Evolutionary conservation across 2,329 filamentous ascomycete genomes (phyloP).

Genomic region (Stachybotrys elegans): DNA sequence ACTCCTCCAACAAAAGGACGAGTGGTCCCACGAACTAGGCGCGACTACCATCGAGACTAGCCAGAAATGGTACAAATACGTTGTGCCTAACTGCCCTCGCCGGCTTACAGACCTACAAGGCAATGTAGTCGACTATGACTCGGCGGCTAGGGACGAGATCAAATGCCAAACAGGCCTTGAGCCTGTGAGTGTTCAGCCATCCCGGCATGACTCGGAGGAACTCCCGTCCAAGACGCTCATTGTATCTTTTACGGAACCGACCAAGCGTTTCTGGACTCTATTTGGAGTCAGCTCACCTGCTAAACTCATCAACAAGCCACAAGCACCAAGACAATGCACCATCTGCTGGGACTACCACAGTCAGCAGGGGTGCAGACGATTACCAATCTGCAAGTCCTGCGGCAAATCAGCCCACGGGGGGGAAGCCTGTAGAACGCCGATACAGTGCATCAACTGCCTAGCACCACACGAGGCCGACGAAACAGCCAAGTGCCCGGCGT

Average conservation of each 20-base stretch:
- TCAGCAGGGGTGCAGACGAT: conserved; percentile 1
- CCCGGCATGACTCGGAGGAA: conserved; percentile 4
- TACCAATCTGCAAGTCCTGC: conserved; percentile 6
- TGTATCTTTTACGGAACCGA: conserved; percentile 10
- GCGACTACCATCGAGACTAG: conserved; percentile 9
- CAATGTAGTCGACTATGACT: conserved; percentile 5
- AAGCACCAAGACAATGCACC: conserved; percentile 5
- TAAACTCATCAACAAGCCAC: conserved; percentile 7
- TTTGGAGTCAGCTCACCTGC: conserved; percentile 6
- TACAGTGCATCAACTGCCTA: conserved; percentile 8
- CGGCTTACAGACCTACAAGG: conserved; percentile 7
- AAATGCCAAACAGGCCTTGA: conserved; percentile 5
- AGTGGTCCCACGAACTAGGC: conserved; percentile 7
- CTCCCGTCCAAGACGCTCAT: conserved; percentile 9
- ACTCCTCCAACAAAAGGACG: conserved; percentile 7
- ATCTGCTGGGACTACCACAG: conserved; percentile 6
- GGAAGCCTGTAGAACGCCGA: conserved; percentile 3
- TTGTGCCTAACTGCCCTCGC: conserved; percentile 7
- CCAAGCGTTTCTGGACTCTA: conserved; percentile 9
- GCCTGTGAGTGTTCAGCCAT: conserved; percentile 5
- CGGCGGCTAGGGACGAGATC: conserved; percentile 5
- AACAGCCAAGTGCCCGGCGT: conserved; percentile 4
- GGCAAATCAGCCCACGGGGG: conserved; percentile 6
- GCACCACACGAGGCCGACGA: conserved; percentile 3
- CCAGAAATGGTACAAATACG: conserved; percentile 10